Percentiles rank a stretch among this genome's conserved stretches.
Conservation (phyloP, 2,329 filamentous ascomycete species). For the Lachnellula hyalina region DNA sequence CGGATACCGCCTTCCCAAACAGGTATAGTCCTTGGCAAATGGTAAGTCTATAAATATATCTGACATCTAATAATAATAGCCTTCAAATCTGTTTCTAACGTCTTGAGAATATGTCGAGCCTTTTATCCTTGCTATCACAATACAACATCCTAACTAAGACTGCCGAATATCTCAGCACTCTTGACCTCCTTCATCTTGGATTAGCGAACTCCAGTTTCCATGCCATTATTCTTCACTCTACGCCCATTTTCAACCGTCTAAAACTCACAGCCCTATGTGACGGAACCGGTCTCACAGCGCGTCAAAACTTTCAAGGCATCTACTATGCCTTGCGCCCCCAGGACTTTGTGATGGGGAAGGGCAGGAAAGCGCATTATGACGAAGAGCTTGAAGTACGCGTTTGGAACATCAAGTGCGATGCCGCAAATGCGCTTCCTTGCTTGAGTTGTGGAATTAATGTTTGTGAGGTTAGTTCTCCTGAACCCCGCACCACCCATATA, state of each 20-base stretch:
- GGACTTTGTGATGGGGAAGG: neutral
- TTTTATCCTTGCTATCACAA: slow-evolving; percentile 6
- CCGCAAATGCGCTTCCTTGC: slow-evolving; percentile 9
- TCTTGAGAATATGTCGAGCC: neutral
- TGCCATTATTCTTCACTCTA: slow-evolving; percentile 2
- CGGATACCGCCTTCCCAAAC: too few species aligned
- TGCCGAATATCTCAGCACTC: slow-evolving; percentile 6
- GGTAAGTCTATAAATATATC: too few species aligned
- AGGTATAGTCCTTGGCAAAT: too few species aligned
- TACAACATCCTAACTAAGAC: slow-evolving; percentile 5
- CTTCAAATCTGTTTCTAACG: too few species aligned
- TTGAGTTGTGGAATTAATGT: slow-evolving; percentile 10
- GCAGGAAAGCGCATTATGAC: slow-evolving; percentile 5
- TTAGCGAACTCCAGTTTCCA: slow-evolving; percentile 7
- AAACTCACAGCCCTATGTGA: slow-evolving; percentile 9
- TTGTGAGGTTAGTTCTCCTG: slow-evolving; percentile 8
- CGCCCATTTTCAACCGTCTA: slow-evolving; percentile 3
- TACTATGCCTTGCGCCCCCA: neutral
- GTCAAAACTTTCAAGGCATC: slow-evolving; percentile 8
- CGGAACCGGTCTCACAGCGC: slow-evolving; percentile 6
- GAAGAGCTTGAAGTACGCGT: slow-evolving; percentile 16
- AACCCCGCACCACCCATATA: neutral
- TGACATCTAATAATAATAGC: too few species aligned
- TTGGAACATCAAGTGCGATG: slow-evolving; percentile 13
- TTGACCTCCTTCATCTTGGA: slow-evolving; percentile 9